These are phyloP conservation scores for Trichophyton mentagrophytes DNA, from an alignment of 2,329 filamentous ascomycete genomes.

Conservation along the genomic window DNA sequence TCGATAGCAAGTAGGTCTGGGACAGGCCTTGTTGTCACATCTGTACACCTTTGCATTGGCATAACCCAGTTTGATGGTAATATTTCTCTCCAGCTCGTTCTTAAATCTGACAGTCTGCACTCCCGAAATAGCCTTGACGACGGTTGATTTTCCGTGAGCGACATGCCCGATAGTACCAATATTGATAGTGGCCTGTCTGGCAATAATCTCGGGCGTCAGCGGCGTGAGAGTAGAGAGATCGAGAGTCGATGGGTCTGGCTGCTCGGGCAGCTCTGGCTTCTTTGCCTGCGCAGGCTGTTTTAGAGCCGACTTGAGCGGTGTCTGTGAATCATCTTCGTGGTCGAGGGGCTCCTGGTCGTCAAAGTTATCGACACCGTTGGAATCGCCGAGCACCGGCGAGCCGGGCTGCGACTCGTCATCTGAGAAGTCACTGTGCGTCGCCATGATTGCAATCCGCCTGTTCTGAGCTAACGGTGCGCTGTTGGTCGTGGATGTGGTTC, in stretches of 20 bases:
- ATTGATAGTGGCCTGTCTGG: slow-evolving; percentile 95
- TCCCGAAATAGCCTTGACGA: slow-evolving; percentile 97
- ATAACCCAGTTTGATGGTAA: slow-evolving; percentile 99
- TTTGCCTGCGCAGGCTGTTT: slow-evolving; percentile 58
- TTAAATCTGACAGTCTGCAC: slow-evolving; percentile 99
- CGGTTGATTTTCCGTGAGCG: slow-evolving; percentile 96
- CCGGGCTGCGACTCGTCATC: slow-evolving; percentile 44
- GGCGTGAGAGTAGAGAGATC: slow-evolving; percentile 70
- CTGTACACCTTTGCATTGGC: slow-evolving; percentile 99
- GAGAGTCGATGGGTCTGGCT: slow-evolving; percentile 83
- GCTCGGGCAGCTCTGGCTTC: slow-evolving; percentile 62
- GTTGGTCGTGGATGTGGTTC: not conserved
- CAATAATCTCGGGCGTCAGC: slow-evolving; percentile 91
- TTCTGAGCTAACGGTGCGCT: not conserved
- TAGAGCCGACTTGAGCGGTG: slow-evolving; percentile 64
- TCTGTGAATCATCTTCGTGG: slow-evolving; percentile 44
- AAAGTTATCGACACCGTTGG: slow-evolving; percentile 47
- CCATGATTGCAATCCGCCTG: slow-evolving; percentile 31
- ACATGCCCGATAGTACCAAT: slow-evolving; percentile 98
- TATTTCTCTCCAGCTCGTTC: slow-evolving; percentile 98
- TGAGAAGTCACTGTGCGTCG: slow-evolving; percentile 43
- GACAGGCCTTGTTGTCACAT: slow-evolving; percentile 85
- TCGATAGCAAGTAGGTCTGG: slow-evolving; percentile 85
- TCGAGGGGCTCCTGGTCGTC: slow-evolving; percentile 60
- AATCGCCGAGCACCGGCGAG: slow-evolving; percentile 38